Conservation (phyloP, 1,284 basidiomycete genomes). For the Porodaedalea pini region DNA sequence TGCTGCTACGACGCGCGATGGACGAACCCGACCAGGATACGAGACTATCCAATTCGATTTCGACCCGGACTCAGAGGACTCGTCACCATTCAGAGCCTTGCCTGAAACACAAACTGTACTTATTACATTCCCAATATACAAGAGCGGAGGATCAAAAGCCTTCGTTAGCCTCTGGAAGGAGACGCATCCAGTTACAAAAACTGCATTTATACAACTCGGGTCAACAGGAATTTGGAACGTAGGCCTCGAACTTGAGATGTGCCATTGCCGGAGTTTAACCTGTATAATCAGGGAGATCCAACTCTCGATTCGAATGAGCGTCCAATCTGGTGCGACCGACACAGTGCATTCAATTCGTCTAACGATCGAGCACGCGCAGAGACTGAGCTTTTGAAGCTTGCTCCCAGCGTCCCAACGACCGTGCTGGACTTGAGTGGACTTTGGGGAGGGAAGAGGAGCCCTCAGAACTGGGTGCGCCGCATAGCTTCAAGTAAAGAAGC, state of each 20-base stretch:
- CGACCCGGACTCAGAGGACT: constrained; percentile 42
- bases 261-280: background rate
- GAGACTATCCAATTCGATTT: constrained; percentile 49
- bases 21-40: constrained; percentile 28
- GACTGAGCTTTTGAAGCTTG: constrained; percentile 49
- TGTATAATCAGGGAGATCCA: constrained; percentile 14
- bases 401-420: constrained; percentile 40
- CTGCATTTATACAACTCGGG: constrained; percentile 57
- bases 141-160: constrained; percentile 39
- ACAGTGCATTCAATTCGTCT: constrained; percentile 39
- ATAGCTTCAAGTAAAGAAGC: constrained; percentile 55
- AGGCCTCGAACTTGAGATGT: constrained; percentile 25
- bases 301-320: constrained; percentile 18
- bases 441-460: constrained; percentile 52
- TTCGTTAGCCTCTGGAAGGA: constrained; percentile 36
- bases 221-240: constrained; percentile 63
- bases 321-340: constrained; percentile 47
- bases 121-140: constrained; percentile 59
- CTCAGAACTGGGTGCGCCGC: constrained; percentile 48
- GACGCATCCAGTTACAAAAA: constrained; percentile 29
- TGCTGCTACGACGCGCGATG: constrained; percentile 55
- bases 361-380: constrained; percentile 49
- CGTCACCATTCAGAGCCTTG: constrained; percentile 41
- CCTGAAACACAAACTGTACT: constrained; percentile 57
- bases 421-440: constrained; percentile 62